Base-by-base conservation (phyloP, 371 early-diverging fungal species). In the Coemansia sp. region DNA sequence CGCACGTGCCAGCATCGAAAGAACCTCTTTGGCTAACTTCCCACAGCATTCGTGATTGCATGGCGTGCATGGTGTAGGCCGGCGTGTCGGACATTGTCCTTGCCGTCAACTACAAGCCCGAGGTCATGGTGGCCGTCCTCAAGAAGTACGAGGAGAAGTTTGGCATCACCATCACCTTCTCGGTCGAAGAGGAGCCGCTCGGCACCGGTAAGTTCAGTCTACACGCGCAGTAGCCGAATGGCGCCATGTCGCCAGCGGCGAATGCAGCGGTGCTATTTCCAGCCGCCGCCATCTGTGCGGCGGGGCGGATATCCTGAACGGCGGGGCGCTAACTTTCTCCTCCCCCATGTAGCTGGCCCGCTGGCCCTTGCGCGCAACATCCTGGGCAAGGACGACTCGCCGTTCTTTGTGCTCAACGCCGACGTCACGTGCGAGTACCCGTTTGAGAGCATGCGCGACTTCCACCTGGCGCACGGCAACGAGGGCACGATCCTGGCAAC, bases 351-450 rank as follows among this genome's bases (percentile, higher is more conserved):
- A 70, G 99, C 97, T 55, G 99, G 99, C 14, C 99, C 99, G 2
- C 81, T 99, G 39, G 97, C 96, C 31, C 86, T 99, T 46, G 99
- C 99, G 38, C 81, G 88, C 56, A 90, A 91, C 51, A 88, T 96
- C 57, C 86, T 99, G 11, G 89, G 85, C 66, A 93, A 91, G 78
- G 94, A 94, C 80, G 90, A 93, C 43, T 78, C 82, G 18, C 95
- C 94, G 29, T 98, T 99, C 85, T 99, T 99, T 86, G 99, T 99
- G 11, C 85, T 99, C 46, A 99, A 99, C 86, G 92, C 93, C 56
- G 99, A 99, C 83, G 93, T 99, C 33, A 99, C 96, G 58, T 99
- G 99, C 83, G 94, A 95, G 48, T 99, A 91, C 80, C 99, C 99
- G 34, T 96, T 99, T 75, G 83, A 87, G 56, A 85, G 89, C 64